A percentile compares a stretch with the other conserved stretches of the same genome.
Conservation (phyloP, 345 rosid genomes). For the Populus euphratica region DNA sequence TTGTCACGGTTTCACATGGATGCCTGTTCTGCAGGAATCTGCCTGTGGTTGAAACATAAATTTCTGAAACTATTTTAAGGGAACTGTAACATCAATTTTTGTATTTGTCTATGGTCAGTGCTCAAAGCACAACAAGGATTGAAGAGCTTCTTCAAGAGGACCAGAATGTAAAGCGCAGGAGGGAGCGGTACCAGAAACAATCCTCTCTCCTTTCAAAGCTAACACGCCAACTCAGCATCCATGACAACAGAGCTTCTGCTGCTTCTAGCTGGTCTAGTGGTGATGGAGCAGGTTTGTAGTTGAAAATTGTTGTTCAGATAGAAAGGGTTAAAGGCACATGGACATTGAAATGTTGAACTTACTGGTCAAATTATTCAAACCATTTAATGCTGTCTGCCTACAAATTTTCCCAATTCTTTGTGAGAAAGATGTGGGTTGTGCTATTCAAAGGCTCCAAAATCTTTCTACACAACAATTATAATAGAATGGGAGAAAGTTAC, state of each 20-base stretch:
- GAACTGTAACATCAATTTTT: neutral
- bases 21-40: neutral
- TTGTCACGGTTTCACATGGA: neutral
- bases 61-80: neutral
- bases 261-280: constrained; percentile 66
- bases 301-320: neutral
- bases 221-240: constrained; percentile 75
- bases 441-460: neutral
- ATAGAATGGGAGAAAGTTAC: neutral
- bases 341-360: neutral
- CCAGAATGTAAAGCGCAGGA: constrained; percentile 61
- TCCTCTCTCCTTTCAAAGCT: constrained; percentile 78
- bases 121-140: constrained; percentile 65
- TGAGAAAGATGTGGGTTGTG: neutral
- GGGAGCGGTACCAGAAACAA: constrained; percentile 82
- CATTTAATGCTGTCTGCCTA: neutral
- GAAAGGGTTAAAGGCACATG: neutral
- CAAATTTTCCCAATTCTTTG: neutral
- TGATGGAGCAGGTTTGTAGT: constrained; percentile 42
- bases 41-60: neutral
- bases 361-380: neutral
- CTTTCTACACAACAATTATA: neutral
- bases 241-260: constrained; percentile 85
- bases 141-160: constrained; percentile 92
- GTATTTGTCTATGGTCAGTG: constrained; percentile 34